Evolutionary conservation across 129 eudicot species (phyloP), one percentile per base, ranked within the genome.

Genomic region (Helianthus annuus): DNA sequence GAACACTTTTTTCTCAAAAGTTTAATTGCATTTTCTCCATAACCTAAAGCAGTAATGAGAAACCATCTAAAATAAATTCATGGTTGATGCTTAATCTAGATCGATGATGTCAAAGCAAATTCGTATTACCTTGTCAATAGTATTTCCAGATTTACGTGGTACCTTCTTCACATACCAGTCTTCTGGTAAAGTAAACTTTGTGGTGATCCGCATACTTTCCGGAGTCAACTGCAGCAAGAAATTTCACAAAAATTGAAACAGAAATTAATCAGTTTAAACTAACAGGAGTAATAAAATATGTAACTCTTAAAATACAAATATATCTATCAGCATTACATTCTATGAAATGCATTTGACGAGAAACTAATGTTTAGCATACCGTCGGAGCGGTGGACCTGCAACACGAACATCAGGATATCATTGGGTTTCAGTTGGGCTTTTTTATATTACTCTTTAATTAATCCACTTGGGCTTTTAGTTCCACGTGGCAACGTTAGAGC

Each of bases 131-230:
- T 77, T 86, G 83, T 89, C 96, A 57, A n/a, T 12, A 10, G 34
- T 52, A 63, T 22, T 17, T 0, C 77, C 81, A 56, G 27, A 17
- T 60, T 52, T 79, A 38, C 97, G 91, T 6, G 92, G 91, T 12
- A 81, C 88, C 79, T 86, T 80, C 81, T 92, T 93, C 71, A 92
- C 89, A 55, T 83, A 74, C 97, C 97, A 88, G 68, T 91, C 93
- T 68, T 89, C 91, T 44, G 97, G 97, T 62, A 92, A 81, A 51
- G 48, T 67, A 75, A 46, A 70, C 48, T 79, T 53, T 5, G 83
- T 32, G 61, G 42, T 38, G 39, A 48, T 32, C 70, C 69, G 22
- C n/a, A 73, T 65, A 63, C 57, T 56, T 54, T 45, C 66, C 24
- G 17, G 72, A 60, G 38, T 72, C 78, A 32, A 76, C 87, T 71